Conservation (phyloP, 2,329 filamentous ascomycete genomes). For the Botryotinia globosa region DNA sequence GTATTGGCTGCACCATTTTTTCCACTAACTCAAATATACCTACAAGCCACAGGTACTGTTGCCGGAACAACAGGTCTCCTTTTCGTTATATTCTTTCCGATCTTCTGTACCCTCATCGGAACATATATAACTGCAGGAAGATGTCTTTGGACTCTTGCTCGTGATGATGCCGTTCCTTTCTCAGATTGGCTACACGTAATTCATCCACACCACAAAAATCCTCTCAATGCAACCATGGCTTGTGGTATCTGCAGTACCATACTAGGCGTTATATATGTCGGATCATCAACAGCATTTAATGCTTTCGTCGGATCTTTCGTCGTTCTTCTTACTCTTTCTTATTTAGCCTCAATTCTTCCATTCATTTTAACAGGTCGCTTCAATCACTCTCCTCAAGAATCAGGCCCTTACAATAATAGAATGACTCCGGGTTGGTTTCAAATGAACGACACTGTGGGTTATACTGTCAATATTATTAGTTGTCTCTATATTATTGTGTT, state of each 20-base stretch:
- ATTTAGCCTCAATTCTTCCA: slow-evolving; percentile 61
- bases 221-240: slow-evolving; percentile 54
- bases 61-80: slow-evolving; percentile 52
- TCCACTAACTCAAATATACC: slow-evolving; percentile 66
- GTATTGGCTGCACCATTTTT: slow-evolving; percentile 53
- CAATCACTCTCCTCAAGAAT: slow-evolving; percentile 9
- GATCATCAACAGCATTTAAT: slow-evolving; percentile 63
- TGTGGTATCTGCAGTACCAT: slow-evolving; percentile 51
- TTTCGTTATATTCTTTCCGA: slow-evolving; percentile 52
- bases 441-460: slow-evolving; percentile 49
- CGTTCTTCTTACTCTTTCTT: slow-evolving; percentile 54
- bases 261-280: slow-evolving; percentile 63
- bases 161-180: slow-evolving; percentile 57
- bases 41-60: slow-evolving; percentile 52
- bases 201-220: slow-evolving; percentile 46
- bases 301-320: slow-evolving; percentile 62
- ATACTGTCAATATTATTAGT: slow-evolving; percentile 50
- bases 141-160: slow-evolving; percentile 60
- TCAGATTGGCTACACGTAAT: slow-evolving; percentile 48
- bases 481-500: slow-evolving; percentile 59
- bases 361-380: slow-evolving; percentile 48
- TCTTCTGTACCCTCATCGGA: slow-evolving; percentile 51
- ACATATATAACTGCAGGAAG: slow-evolving; percentile 60
- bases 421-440: slow-evolving; percentile 58
- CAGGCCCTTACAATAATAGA: slow-evolving; percentile 32